Evolutionary conservation across 2,329 filamentous ascomycete species (phyloP).

Genomic region (Cordyceps cicadae): DNA sequence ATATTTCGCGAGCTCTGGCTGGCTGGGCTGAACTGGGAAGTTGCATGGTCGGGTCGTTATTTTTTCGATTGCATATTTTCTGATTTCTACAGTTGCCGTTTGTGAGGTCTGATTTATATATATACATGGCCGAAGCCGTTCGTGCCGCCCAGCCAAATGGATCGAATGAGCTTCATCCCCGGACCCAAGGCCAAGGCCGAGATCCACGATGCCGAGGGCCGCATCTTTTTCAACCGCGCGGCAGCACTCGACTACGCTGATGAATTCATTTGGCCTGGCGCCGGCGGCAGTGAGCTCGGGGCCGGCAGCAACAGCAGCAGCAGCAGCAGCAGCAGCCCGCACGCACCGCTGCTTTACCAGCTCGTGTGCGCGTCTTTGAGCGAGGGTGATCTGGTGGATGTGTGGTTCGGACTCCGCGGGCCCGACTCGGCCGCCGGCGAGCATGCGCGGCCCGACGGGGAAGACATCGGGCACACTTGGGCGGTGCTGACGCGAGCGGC

Average conservation of each 20-base stretch:
- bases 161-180: conserved; percentile 14
- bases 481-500: conserved; percentile 9
- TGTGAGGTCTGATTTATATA: no score
- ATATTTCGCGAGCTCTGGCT: neutral
- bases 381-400: conserved; percentile 15
- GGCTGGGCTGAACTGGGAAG: neutral
- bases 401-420: conserved; percentile 14
- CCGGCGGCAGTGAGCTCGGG: neutral
- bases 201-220: conserved; percentile 15
- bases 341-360: conserved; percentile 7
- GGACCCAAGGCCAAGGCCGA: conserved; percentile 15
- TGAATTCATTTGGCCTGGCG: conserved; percentile 13
- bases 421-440: conserved; percentile 10
- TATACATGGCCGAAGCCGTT: no score
- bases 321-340: neutral
- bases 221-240: conserved; percentile 13
- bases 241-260: conserved; percentile 13
- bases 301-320: neutral
- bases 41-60: neutral
- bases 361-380: conserved; percentile 12
- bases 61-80: neutral
- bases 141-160: neutral
- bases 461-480: conserved; percentile 15
- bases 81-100: neutral
- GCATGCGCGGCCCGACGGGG: conserved; percentile 3